Evolutionary conservation across 441 rosid species (phyloP), one percentile per base, ranked within the genome.

Genomic region (Gossypium lobatum): DNA sequence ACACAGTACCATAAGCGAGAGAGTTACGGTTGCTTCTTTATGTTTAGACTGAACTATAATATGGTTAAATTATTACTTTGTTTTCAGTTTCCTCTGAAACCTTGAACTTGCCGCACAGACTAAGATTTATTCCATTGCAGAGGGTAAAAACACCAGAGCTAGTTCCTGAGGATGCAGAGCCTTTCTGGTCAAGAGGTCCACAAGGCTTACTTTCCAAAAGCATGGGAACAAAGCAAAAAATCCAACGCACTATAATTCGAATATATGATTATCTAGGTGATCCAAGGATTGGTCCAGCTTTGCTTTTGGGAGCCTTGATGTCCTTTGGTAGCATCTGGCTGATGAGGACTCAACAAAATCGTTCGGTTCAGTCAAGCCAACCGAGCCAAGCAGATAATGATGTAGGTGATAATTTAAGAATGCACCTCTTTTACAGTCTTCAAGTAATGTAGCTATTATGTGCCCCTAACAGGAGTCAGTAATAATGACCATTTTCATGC

Each of bases 221-320:
- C 83, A 73, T 67, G 21, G 91, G 94, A 81, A 70, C 89, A 77
- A 91, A 86, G 79, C 84, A 83, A 58, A 85, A 72, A 78, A 21
- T 86, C 72, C 67, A 0, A 39, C 76, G 82, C 73, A 55, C 85
- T 50, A 55, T 75, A 68, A 79, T 65, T 72, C 79, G 76, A 79
- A 58, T 76, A 77, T 75, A 52, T 46, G 93, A 90, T 82, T 82
- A 79, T 71, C 58, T 91, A 39, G 86, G 82, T 52, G 99, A 95
- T 80, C 98, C 99, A 42, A 90, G 99, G 75, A 83, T 90, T 48
- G 98, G 99, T 61, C 95, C 99, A 1, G 80, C 85, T 79, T 85
- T 95, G 85, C 96, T 95, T 80, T 78, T 95, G 83, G 91, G 85
- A 75, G 88, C 98, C 69, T 83, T 95, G 68, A 71, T 95, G 81